Conservation (phyloP, 2,329 filamentous ascomycete species). For the Pseudogymnoascus sp. region DNA sequence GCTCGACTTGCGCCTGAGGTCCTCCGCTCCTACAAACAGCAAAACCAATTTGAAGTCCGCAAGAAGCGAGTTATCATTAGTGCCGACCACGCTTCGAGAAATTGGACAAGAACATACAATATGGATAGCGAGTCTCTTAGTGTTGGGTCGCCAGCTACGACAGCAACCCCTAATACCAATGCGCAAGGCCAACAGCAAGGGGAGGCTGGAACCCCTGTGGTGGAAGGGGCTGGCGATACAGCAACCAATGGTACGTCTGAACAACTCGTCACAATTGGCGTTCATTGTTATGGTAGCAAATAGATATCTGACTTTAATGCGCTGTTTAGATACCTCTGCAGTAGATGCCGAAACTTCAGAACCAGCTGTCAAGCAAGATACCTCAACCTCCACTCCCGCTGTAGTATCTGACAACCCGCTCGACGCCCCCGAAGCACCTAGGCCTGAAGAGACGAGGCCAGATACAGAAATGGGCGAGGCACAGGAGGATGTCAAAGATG, state of each 20-base stretch:
- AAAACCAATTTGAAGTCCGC: neutral
- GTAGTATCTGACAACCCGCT: slow-evolving; percentile 55
- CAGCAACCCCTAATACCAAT: slow-evolving; percentile 48
- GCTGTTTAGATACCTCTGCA: slow-evolving; percentile 53
- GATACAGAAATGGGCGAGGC: slow-evolving; percentile 77
- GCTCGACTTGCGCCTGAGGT: slow-evolving; percentile 6
- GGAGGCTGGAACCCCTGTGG: slow-evolving; percentile 29
- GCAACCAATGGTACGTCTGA: slow-evolving; percentile 40
- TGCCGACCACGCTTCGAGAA: slow-evolving; percentile 24
- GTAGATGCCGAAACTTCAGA: slow-evolving; percentile 40
- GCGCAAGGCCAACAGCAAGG: slow-evolving; percentile 46
- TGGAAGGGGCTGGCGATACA: slow-evolving; percentile 41
- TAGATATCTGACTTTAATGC: slow-evolving; percentile 17
- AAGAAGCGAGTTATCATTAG: slow-evolving; percentile 18
- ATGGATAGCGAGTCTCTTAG: slow-evolving; percentile 53
- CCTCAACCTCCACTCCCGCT: slow-evolving; percentile 48
- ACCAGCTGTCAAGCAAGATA: slow-evolving; percentile 51
- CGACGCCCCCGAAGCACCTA: slow-evolving; percentile 59
- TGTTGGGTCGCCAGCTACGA: slow-evolving; percentile 50
- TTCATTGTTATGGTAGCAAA: neutral
- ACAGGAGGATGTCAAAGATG: slow-evolving; percentile 42
- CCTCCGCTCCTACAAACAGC: neutral
- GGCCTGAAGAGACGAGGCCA: slow-evolving; percentile 52
- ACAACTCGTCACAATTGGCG: slow-evolving; percentile 35
- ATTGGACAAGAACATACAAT: slow-evolving; percentile 19